These are phyloP conservation scores for Dactylis glomerata DNA, from an alignment of 176 grass and related monocot genomes.

Conservation along the genomic window DNA sequence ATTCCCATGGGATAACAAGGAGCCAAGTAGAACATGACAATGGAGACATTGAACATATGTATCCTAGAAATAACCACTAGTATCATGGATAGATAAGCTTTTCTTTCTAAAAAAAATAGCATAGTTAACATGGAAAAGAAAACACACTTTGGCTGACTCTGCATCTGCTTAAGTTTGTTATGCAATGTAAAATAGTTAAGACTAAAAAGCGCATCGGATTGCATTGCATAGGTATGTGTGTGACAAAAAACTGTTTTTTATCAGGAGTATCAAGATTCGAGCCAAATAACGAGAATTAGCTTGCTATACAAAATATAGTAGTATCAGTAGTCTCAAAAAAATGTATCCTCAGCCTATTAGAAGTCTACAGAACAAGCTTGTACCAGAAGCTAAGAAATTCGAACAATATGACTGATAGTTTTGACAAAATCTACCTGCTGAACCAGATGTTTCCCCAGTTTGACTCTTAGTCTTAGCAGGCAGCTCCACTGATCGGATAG, in stretches of 20 bases:
- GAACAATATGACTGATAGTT: slow-evolving; percentile 6
- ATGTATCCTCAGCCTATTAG: not conserved
- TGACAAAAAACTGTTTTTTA: not conserved
- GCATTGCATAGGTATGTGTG: not conserved
- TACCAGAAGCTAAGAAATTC: not conserved
- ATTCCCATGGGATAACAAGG: not conserved
- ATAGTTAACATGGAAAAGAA: not conserved
- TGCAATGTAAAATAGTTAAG: not conserved
- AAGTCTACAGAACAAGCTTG: slow-evolving; percentile 1
- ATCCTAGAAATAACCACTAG: not conserved
- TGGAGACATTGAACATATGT: not conserved
- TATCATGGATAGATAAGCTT: not conserved
- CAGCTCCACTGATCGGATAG: slow-evolving; percentile 28
- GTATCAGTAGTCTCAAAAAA: not conserved
- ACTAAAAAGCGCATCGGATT: not conserved
- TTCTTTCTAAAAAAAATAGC: not conserved
- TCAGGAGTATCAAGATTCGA: not conserved
- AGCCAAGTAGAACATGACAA: not conserved
- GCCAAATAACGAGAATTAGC: not conserved
- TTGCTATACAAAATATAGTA: not conserved
- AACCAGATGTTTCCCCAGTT: not conserved
- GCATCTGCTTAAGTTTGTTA: not conserved
- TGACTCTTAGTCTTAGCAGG: not conserved
- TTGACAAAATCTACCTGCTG: slow-evolving; percentile 6
- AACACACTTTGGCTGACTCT: not conserved